A percentile compares a stretch with the other conserved stretches of the same genome.
These are phyloP conservation scores for Elsinoe perseae DNA, from an alignment of 2,329 filamentous ascomycete species.

Conservation along the genomic window DNA sequence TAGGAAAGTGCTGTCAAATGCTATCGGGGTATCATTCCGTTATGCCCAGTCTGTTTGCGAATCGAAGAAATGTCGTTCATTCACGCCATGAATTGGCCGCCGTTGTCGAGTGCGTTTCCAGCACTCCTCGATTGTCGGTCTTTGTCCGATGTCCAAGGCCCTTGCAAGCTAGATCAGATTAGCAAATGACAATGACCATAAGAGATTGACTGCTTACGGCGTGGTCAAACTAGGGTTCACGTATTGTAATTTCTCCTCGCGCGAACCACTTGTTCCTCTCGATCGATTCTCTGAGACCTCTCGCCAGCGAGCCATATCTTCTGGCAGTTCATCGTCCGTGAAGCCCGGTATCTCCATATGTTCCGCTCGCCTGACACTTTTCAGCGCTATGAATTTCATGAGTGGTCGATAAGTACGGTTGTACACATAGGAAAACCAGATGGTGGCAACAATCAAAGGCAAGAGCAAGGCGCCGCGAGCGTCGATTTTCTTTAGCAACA, in stretches of 20 bases:
- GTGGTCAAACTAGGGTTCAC: slow-evolving; percentile 66
- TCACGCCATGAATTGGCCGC: neutral
- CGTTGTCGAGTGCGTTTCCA: neutral
- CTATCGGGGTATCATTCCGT: slow-evolving; percentile 1
- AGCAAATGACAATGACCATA: slow-evolving; percentile 20
- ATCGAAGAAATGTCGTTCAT: neutral
- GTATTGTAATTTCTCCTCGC: slow-evolving; percentile 62
- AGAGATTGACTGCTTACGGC: slow-evolving; percentile 46
- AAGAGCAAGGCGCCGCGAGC: slow-evolving; percentile 63
- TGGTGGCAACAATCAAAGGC: slow-evolving; percentile 68
- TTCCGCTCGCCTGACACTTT: slow-evolving; percentile 65
- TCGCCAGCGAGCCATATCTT: slow-evolving; percentile 31
- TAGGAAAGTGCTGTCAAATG: neutral
- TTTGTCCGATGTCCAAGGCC: slow-evolving; percentile 54
- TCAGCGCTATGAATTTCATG: slow-evolving; percentile 84
- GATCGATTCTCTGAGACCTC: slow-evolving; percentile 18
- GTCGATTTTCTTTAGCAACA: slow-evolving; percentile 67
- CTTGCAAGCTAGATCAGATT: slow-evolving; percentile 47
- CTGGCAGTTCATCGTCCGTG: slow-evolving; percentile 32
- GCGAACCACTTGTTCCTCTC: slow-evolving; percentile 51
- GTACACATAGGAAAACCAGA: slow-evolving; percentile 87
- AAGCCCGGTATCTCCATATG: slow-evolving; percentile 38
- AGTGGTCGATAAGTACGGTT: slow-evolving; percentile 74
- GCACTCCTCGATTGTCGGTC: neutral
- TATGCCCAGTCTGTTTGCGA: neutral